Evolutionary conservation across 31 red algal genomes (phyloP).

Genomic region (Porphyra umbilicalis): DNA sequence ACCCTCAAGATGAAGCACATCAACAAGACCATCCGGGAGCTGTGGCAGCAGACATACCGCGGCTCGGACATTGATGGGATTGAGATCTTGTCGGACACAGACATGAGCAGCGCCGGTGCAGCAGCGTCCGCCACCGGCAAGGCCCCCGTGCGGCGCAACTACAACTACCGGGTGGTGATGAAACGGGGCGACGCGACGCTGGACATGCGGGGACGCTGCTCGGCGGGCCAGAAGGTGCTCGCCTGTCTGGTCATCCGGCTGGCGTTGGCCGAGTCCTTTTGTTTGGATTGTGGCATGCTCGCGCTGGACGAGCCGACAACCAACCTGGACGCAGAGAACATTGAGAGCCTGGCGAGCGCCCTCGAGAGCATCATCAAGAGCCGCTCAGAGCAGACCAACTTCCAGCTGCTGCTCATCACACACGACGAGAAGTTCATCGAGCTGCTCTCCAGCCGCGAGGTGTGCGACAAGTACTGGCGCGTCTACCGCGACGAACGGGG

Average conservation of each 20-base stretch:
- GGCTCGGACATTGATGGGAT: constrained; percentile 94
- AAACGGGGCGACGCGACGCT: constrained; percentile 63
- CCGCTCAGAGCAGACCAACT: constrained; percentile 68
- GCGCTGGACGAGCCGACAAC: constrained; percentile 98
- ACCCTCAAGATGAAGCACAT: constrained; percentile 94
- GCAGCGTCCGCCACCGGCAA: constrained; percentile 1
- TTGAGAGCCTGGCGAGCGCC: constrained; percentile 65
- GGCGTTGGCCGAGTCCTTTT: constrained; percentile 91
- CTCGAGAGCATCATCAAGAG: constrained; percentile 65
- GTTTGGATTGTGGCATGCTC: constrained; percentile 81
- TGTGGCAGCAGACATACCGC: constrained; percentile 94
- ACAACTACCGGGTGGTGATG: constrained; percentile 96
- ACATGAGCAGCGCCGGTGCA: constrained; percentile 5
- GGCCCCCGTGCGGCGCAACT: constrained; percentile 22
- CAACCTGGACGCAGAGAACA: constrained; percentile 88
- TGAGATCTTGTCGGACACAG: constrained; percentile 88
- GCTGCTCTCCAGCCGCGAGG: constrained; percentile 53
- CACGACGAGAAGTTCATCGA: constrained; percentile 97
- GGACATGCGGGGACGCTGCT: constrained; percentile 97
- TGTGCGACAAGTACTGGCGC: constrained; percentile 48
- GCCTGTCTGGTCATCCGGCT: constrained; percentile 93
- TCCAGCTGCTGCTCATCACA: constrained; percentile 94
- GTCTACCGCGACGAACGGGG: constrained; percentile 60
- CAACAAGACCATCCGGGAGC: constrained; percentile 81
- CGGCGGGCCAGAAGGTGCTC: constrained; percentile 93